A percentile compares a stretch with the other conserved stretches of the same genome.
phyloP scores from a whole-genome alignment of 768 basidiomycete species.

The Leucosporidium scottii region DNA sequence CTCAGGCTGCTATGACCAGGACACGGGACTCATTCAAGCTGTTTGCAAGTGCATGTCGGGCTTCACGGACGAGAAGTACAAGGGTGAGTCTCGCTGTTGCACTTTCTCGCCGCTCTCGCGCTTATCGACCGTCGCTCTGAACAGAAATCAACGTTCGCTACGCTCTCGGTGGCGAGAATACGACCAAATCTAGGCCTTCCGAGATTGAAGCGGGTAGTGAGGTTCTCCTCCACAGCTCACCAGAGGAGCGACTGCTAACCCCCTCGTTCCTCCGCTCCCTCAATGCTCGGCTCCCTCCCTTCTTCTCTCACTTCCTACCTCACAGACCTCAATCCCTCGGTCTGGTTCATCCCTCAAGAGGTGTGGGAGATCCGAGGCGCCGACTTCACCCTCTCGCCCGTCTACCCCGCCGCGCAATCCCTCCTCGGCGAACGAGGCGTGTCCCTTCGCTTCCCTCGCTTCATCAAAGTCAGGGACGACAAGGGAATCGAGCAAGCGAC shows the following conservation, averaged over 20 bases:
- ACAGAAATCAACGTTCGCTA: slow-evolving; percentile 57
- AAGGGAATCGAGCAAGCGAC: slow-evolving; percentile 67
- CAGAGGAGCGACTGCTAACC: too few relatives aligned
- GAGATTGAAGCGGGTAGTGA: slow-evolving; percentile 22
- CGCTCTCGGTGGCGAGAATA: slow-evolving; percentile 57
- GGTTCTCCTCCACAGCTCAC: slow-evolving; percentile 44
- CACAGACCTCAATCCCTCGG: slow-evolving; percentile 42
- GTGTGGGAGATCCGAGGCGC: slow-evolving; percentile 69
- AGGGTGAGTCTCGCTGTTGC: slow-evolving; percentile 40
- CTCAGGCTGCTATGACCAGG: slow-evolving; percentile 20
- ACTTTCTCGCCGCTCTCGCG: too few relatives aligned
- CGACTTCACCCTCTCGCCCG: slow-evolving; percentile 52
- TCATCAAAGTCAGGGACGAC: slow-evolving; percentile 66
- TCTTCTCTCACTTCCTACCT: slow-evolving; percentile 25
- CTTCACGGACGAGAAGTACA: slow-evolving; percentile 58
- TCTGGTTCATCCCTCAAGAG: slow-evolving; percentile 46
- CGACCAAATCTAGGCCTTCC: slow-evolving; percentile 3
- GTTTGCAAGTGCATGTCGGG: slow-evolving; percentile 88
- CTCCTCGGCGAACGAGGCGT: slow-evolving; percentile 60
- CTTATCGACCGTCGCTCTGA: too few relatives aligned
- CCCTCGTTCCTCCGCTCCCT: slow-evolving; percentile 53
- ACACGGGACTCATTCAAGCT: slow-evolving; percentile 43
- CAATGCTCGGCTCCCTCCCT: slow-evolving; percentile 20
- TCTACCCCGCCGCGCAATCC: slow-evolving; percentile 69
- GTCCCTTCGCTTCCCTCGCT: slow-evolving; percentile 80